A percentile compares a stretch with the other conserved stretches of the same genome.
These are phyloP conservation scores for Ascochyta pisi DNA, from an alignment of 2,329 filamentous ascomycete species.

Conservation along the genomic window DNA sequence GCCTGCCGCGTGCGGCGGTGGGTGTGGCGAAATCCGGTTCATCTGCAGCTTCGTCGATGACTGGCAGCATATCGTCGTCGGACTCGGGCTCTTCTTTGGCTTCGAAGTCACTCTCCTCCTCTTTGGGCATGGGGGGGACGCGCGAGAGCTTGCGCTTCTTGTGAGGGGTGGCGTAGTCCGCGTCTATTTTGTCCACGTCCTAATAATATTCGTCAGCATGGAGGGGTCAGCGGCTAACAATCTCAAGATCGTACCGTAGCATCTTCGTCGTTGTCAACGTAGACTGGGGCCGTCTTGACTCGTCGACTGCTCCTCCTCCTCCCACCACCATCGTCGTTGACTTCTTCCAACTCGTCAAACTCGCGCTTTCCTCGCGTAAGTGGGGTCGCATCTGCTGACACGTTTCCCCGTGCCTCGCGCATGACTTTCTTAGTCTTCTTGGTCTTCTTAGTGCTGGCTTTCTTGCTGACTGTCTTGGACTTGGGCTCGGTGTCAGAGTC, in stretches of 20 bases:
- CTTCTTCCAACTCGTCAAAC: not conserved
- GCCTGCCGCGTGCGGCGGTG: conserved; percentile 1
- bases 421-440: not conserved
- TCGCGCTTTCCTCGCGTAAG: not conserved
- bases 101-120: conserved; percentile 28
- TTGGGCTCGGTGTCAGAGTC: not conserved
- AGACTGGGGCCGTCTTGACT: conserved; percentile 4
- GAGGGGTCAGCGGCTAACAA: no score
- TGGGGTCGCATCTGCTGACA: not conserved
- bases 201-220: not conserved
- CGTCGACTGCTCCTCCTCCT: conserved; percentile 11
- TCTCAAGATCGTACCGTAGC: conserved; percentile 5
- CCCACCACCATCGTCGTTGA: not conserved
- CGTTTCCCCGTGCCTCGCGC: not conserved
- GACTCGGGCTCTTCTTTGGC: conserved; percentile 15
- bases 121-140: not conserved
- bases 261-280: conserved; percentile 13
- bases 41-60: conserved; percentile 1
- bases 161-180: conserved; percentile 5
- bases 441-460: not conserved
- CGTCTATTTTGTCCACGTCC: conserved; percentile 17
- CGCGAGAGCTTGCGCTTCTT: conserved; percentile 22
- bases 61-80: conserved; percentile 16
- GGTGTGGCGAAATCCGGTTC: conserved; percentile 5
- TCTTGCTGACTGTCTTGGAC: conserved; percentile 1